A percentile compares a stretch with the other conserved stretches of the same genome.
These are phyloP conservation scores for Lentinula sp. DNA, from an alignment of 768 basidiomycete genomes.

Conservation along the genomic window DNA sequence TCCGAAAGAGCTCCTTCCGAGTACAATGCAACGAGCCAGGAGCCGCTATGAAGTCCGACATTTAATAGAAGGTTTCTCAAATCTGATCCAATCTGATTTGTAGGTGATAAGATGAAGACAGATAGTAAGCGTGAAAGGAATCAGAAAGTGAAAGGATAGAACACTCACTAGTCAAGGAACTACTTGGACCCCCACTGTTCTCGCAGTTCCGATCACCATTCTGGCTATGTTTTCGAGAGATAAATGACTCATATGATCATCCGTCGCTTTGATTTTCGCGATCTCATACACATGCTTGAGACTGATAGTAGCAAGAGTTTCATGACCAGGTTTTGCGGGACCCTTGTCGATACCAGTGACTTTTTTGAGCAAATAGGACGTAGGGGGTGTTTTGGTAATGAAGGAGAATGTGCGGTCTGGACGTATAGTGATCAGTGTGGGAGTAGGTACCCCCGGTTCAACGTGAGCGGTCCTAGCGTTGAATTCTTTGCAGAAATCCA, in stretches of 20 bases:
- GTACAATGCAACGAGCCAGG: background rate
- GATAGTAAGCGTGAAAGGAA: background rate
- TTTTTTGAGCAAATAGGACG: slow-evolving; percentile 86
- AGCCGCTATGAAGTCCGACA: background rate
- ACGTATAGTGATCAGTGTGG: slow-evolving; percentile 89
- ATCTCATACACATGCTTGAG: slow-evolving; percentile 99
- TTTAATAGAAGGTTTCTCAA: background rate
- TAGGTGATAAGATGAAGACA: background rate
- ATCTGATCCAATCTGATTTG: slow-evolving; percentile 2
- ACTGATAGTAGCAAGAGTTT: slow-evolving; percentile 73
- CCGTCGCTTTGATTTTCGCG: slow-evolving; percentile 91
- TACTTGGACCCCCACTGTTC: slow-evolving; percentile 84
- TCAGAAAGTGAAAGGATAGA: background rate
- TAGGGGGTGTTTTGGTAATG: slow-evolving; percentile 86
- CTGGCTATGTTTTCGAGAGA: slow-evolving; percentile 83
- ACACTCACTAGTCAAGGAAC: slow-evolving; percentile 53
- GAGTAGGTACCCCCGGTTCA: slow-evolving; percentile 77
- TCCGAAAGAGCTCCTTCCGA: background rate
- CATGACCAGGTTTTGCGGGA: slow-evolving; percentile 75
- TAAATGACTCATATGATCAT: slow-evolving; percentile 84
- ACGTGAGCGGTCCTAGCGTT: slow-evolving; percentile 94
- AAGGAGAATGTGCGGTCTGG: slow-evolving; percentile 96
- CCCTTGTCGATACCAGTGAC: slow-evolving; percentile 90
- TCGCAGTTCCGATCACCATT: slow-evolving; percentile 85
- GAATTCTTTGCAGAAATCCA: slow-evolving; percentile 99